Evolutionary conservation across 768 basidiomycete species (phyloP), one percentile per base, ranked within the genome.

Genomic region (Pulveroboletus frians): DNA sequence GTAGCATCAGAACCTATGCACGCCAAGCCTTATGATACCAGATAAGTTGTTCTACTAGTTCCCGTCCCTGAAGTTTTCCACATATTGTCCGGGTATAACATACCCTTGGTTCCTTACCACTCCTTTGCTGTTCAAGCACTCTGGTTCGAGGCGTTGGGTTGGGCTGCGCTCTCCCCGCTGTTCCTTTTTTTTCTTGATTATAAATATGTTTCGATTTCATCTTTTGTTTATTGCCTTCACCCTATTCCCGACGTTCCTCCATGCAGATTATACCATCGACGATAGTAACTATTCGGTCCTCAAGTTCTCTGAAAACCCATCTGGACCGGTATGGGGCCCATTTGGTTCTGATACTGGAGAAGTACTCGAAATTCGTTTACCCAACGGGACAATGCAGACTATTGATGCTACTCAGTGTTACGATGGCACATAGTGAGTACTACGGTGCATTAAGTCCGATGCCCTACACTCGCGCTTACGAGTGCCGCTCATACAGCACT

Each of bases 231-330:
- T 45, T 39, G n/a, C 38, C 35, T 5, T 45, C 14, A 35, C 32
- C 37, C 29, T 55, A 34, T 50, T 21, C 21, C 38, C 13, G n/a
- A 9, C 34, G 9, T 27, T 57, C n/a, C 49, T 55, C 38, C 34
- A 23, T 23, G 60, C 63, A 15, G 61, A 64, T 26, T 65, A 64
- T 46, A 58, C 52, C 17, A 63, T 65, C 41, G 61, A 65, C 23
- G 61, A 65, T 29, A 57, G 58, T 44, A 35, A 65, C n/a, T 60
- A 60, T 42, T 61, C 63, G 11, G 3, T 18, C 13, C 63, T 59
- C 43, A 53, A 53, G 29, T 63, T 52, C 46, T 65, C 64, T 7
- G 57, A 61, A 39, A 65, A 65, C n/a, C 61, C 63, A 11, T 18
- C 45, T 32, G 64, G 63, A 5, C 56, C 63, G 0, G 59, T 56